Evolutionary conservation across 2,329 filamentous ascomycete genomes (phyloP).

Genomic region (Massarina eburnea): DNA sequence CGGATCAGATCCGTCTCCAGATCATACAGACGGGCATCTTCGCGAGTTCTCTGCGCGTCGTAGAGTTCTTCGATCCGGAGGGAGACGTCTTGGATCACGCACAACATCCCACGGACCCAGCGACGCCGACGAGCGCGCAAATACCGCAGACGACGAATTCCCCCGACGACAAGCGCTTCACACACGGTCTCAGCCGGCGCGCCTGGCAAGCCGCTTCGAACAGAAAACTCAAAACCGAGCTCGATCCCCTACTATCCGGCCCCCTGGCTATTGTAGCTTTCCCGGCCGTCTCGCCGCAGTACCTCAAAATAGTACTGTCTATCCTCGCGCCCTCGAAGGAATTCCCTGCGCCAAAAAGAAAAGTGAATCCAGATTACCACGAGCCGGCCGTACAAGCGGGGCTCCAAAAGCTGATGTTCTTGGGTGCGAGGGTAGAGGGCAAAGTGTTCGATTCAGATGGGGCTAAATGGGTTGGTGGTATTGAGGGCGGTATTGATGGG

Average conservation of each 20-base stretch:
- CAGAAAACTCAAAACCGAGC: slow-evolving; percentile 57
- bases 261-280: slow-evolving; percentile 80
- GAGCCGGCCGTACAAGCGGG: slow-evolving; percentile 78
- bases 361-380: slow-evolving; percentile 77
- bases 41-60: slow-evolving; percentile 77
- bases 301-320: slow-evolving; percentile 78
- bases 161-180: slow-evolving; percentile 55
- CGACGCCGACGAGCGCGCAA: slow-evolving; percentile 35
- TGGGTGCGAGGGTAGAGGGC: slow-evolving; percentile 86
- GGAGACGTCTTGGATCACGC: slow-evolving; percentile 19
- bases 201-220: slow-evolving; percentile 56
- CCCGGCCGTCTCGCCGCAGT: slow-evolving; percentile 78
- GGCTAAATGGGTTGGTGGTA: slow-evolving; percentile 70
- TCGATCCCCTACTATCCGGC: slow-evolving; percentile 77
- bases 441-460: slow-evolving; percentile 78
- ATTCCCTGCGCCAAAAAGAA: slow-evolving; percentile 78
- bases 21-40: slow-evolving; percentile 90
- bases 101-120: slow-evolving; percentile 33
- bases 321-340: slow-evolving; percentile 69
- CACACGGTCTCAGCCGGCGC: slow-evolving; percentile 61
- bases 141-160: slow-evolving; percentile 32
- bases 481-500: slow-evolving; percentile 78
- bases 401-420: slow-evolving; percentile 80
- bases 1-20: slow-evolving; percentile 71
- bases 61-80: slow-evolving; percentile 70